Base-by-base conservation (phyloP, 345 rosid genomes). In the Salix arbutifolia region DNA sequence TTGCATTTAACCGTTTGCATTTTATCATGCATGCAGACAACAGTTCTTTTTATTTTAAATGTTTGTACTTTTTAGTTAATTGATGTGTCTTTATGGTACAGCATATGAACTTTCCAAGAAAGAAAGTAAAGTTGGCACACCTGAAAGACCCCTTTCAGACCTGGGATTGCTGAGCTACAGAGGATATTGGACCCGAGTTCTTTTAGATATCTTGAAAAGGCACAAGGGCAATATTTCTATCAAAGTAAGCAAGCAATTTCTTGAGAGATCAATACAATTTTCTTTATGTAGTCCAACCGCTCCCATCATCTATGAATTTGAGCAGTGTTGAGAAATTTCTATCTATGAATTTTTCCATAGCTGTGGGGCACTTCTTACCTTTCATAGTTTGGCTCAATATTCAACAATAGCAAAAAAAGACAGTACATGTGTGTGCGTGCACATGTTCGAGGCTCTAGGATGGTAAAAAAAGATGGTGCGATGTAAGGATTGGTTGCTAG, bases 21-120 rank as follows among this genome's bases (percentile, higher is more conserved):
- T 58, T 72, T 1, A 19, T 35, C 40, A 44, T 44, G 60, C 23
- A 31, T n/a, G 8, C 28, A 38, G 42, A 6, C 4, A n/a, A 1
- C 50, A 19, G 4, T n/a, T 26, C 30, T 7, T 2, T 31, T 26
- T 38, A 14, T 58, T 35, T 35, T 25, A 52, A 14, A 18, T 31
- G 50, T 1, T 48, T 30, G 44, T 48, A n/a, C 14, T 66, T 1
- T 35, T 37, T 25, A 17, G 7, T 14, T 25, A 12, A 56, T 75
- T 82, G 69, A 61, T 74, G 8, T 70, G 5, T 65, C 5, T 61
- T 17, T 65, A 44, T 84, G 85, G 82, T 75, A 65, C 87, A 96
- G 99, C 98, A 64, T 96, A 96, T 85, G 99, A 96, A 84, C 95
- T 96, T 65, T 96, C 99, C 74, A 96, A 96, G 87, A 96, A 96